Base-by-base conservation (phyloP, 2,329 filamentous ascomycete genomes). In the Penicillium thymicola region DNA sequence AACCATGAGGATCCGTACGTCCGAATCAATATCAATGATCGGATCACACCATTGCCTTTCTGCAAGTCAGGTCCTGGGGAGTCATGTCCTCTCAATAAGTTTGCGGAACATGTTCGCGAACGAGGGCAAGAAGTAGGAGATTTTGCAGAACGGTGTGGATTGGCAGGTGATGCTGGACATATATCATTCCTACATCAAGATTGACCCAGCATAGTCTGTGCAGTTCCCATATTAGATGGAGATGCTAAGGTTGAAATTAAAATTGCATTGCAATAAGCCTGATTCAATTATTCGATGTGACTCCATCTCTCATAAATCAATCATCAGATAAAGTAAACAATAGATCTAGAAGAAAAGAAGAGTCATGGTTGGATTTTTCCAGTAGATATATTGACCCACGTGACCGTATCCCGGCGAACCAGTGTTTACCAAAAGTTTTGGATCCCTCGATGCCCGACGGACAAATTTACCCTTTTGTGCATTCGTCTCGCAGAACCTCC, bases 1-100 rank as follows among this genome's bases (percentile, higher is more conserved):
- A 59, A 53, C 10, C 50, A 59, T 5, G 58, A 70, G 2, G 65
- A 71, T 5, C 47, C 58, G 5, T 83, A 76, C 58, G 72, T 85
- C 23, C 76, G 82, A 18, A 65, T 85, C 56, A 82, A 81, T 44
- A 77, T 85, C 65, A 85, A 85, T 62, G 83, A 85, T 62, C 81
- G 78, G 9, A 78, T 84, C 28, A 76, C 82, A 1, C 74, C 76
- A 3, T 63, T 84, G 4, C 75, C 78, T 4, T 75, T 72, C 25
- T 83, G 81, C 62, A 61, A 73, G 16, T 70, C 64, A 32, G 80
- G 81, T 0, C 81, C 80, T 2, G 79, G 78, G 2, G 58, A 62
- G 23, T 81, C 77, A 55, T 84, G 81, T 68, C 70, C 76, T 16
- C 64, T 85, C 16, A 64, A 59, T 3, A 62, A 76, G 2, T 84